Evolutionary conservation across 225 moss, liverwort and hornwort genomes (phyloP).

Genomic region (Straminergon stramineum): DNA sequence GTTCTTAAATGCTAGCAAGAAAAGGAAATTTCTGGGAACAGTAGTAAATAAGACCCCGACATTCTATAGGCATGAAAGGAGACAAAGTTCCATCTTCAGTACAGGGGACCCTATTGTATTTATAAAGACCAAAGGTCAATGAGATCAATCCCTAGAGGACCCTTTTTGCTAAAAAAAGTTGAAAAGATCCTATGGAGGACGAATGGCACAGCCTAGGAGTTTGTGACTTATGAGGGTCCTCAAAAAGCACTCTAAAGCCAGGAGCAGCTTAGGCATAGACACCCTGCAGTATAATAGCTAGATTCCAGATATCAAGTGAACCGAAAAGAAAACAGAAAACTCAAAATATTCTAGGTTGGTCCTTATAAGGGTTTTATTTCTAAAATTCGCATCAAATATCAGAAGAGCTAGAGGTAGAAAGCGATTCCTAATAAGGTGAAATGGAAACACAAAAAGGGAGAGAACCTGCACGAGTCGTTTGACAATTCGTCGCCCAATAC

Average conservation of each 20-base stretch:
- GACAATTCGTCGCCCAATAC: constrained; percentile 88
- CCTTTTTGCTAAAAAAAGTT: no score
- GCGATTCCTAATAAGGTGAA: not conserved
- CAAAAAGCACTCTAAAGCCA: not conserved
- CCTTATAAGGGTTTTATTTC: not conserved
- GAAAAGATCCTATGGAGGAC: not conserved
- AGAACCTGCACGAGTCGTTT: constrained; percentile 89
- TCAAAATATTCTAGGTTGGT: not conserved
- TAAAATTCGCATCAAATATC: not conserved
- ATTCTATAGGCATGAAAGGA: not conserved
- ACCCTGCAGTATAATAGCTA: not conserved
- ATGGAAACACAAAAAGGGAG: not conserved
- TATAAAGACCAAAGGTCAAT: not conserved
- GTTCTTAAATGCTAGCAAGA: not conserved
- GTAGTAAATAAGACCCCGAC: not conserved
- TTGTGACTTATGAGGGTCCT: not conserved
- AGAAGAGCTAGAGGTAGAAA: not conserved
- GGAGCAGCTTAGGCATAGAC: not conserved
- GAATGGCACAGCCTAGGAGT: not conserved
- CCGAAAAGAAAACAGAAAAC: not conserved
- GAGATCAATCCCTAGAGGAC: not conserved
- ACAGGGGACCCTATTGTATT: not conserved
- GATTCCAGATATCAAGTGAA: not conserved
- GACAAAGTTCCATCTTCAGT: not conserved
- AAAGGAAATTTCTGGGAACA: not conserved